Conservation (phyloP, 2,329 filamentous ascomycete species). For the Aspergillus hiratsukae region DNA sequence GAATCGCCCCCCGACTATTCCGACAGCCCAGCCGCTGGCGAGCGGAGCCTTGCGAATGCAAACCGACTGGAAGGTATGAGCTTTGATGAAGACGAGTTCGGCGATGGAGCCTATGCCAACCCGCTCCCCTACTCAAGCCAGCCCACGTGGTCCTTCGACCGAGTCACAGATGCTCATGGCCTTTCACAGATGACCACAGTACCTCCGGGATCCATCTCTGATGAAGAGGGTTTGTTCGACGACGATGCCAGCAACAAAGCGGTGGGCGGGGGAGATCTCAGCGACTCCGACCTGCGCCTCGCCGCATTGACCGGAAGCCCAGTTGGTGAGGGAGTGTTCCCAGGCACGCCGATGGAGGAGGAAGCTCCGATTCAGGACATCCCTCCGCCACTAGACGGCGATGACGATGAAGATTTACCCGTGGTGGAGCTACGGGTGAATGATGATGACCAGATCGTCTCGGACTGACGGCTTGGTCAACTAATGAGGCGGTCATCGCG, state of each 20-base stretch:
- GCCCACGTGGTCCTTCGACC: conserved; percentile 38
- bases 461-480: conserved; percentile 8
- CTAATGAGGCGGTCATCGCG: conserved; percentile 1
- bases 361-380: conserved; percentile 29
- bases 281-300: conserved; percentile 30
- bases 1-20: conserved; percentile 30
- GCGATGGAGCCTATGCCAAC: conserved; percentile 18
- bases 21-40: conserved; percentile 19
- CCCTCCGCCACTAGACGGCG: conserved; percentile 25
- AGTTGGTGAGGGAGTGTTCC: conserved; percentile 13
- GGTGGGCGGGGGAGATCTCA: conserved; percentile 33
- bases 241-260: conserved; percentile 40
- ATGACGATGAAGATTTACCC: conserved; percentile 36
- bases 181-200: conserved; percentile 25
- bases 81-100: conserved; percentile 27
- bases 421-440: conserved; percentile 40
- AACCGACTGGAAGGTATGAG: conserved; percentile 31
- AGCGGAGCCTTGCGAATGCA: conserved; percentile 18
- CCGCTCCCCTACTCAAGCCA: conserved; percentile 21
- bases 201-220: conserved; percentile 25
- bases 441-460: conserved; percentile 29
- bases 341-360: conserved; percentile 24
- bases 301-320: conserved; percentile 26
- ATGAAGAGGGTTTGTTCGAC: conserved; percentile 32
- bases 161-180: conserved; percentile 24